These are phyloP conservation scores for Prunus davidiana DNA, from an alignment of 306 rosid species.

Conservation along the genomic window DNA sequence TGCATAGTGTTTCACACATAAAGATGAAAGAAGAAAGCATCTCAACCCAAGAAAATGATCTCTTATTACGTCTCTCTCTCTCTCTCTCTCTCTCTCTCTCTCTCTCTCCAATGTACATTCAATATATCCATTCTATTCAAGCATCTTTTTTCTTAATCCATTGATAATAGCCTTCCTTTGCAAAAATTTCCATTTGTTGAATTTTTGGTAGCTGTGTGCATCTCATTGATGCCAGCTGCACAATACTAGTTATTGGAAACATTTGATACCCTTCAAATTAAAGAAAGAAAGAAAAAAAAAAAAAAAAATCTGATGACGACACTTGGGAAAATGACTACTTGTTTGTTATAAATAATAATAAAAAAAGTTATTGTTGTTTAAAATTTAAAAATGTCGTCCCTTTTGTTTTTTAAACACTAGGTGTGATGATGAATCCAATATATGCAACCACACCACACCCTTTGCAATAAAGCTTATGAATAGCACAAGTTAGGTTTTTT, in stretches of 20 bases:
- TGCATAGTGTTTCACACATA: conserved; percentile 28
- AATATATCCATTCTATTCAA: conserved; percentile 18
- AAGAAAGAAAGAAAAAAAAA: background rate
- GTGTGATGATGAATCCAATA: background rate
- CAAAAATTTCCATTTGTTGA: conserved; percentile 47
- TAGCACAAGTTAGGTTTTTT: background rate
- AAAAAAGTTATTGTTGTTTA: background rate
- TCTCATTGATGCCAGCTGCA: conserved; percentile 60
- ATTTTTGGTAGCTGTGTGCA: conserved; percentile 26
- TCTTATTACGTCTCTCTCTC: background rate
- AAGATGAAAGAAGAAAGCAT: conserved; percentile 34
- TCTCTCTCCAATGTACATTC: conserved; percentile 1
- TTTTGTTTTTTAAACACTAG: background rate
- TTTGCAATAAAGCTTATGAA: background rate
- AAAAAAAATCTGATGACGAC: conserved; percentile 12
- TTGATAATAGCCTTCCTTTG: conserved; percentile 29
- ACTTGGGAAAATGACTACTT: conserved; percentile 48
- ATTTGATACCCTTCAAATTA: conserved; percentile 30
- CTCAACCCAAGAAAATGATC: conserved; percentile 25
- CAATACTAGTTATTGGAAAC: conserved; percentile 41
- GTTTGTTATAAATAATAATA: conserved; percentile 11
- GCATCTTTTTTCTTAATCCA: conserved; percentile 20
- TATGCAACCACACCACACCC: background rate
- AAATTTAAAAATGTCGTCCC: background rate
- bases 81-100: conserved; percentile 5